These are phyloP conservation scores for Betula pendula DNA, from an alignment of 306 rosid species.

Conservation along the genomic window DNA sequence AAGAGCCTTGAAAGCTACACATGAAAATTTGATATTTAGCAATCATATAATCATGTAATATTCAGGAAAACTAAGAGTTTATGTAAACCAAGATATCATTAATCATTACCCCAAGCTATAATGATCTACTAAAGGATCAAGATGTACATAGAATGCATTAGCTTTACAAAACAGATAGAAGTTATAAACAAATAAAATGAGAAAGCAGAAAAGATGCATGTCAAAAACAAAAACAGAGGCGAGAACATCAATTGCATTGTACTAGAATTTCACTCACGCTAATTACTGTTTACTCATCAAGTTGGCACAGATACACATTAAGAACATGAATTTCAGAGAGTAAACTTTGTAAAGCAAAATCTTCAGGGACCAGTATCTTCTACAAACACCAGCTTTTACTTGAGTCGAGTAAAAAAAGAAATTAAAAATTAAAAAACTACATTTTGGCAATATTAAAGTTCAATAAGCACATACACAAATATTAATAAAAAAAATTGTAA, in stretches of 20 bases:
- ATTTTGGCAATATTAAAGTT: not conserved
- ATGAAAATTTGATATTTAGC: slow-evolving; percentile 14
- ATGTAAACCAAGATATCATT: not conserved
- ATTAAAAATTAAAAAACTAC: slow-evolving; percentile 7
- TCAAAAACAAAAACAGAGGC: not conserved
- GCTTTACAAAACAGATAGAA: slow-evolving; percentile 15
- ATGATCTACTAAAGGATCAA: slow-evolving; percentile 15
- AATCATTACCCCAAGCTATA: slow-evolving; percentile 8
- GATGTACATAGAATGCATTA: slow-evolving; percentile 15
- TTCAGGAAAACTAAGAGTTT: not conserved
- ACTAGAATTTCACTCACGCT: not conserved
- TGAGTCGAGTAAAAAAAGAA: not conserved
- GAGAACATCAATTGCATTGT: not conserved
- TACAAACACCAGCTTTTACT: slow-evolving; percentile 3
- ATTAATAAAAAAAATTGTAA: not conserved
- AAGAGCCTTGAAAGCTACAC: slow-evolving; percentile 88
- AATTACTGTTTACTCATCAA: slow-evolving; percentile 8
- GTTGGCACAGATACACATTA: not conserved
- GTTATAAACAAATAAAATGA: slow-evolving; percentile 20
- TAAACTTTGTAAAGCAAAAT: not conserved
- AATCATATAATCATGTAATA: slow-evolving; percentile 26
- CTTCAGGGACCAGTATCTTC: slow-evolving; percentile 10
- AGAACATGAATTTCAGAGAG: not conserved
- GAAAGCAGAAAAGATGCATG: slow-evolving; percentile 3
- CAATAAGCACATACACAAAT: not conserved